Percentiles rank a stretch among this genome's conserved stretches.
phyloP scores from a whole-genome alignment of 768 basidiomycete genomes.

The Inosperma sp. region DNA sequence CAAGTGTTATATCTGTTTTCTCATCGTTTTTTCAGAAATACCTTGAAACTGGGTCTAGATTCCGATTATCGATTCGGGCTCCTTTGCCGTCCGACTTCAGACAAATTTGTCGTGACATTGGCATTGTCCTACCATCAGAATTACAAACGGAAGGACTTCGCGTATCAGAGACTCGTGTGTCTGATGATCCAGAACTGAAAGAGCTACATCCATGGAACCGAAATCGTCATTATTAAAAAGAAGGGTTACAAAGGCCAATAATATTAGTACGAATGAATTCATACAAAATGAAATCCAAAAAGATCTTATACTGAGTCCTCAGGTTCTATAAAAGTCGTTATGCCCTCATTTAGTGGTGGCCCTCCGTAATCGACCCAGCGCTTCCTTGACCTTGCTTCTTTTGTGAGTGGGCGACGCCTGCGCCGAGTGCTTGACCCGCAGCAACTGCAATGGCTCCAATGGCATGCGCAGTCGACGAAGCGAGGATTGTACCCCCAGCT shows the following conservation, averaged over 20 bases:
- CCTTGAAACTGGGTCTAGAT: conserved; percentile 42
- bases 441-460: conserved; percentile 77
- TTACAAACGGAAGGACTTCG: neutral
- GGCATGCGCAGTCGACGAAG: conserved; percentile 70
- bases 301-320: neutral
- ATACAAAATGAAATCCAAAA: neutral
- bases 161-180: conserved; percentile 1
- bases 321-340: neutral
- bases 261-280: neutral
- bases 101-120: conserved; percentile 43
- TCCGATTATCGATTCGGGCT: conserved; percentile 50
- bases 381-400: conserved; percentile 18
- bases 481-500: conserved; percentile 68
- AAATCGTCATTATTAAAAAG: neutral
- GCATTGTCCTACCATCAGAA: conserved; percentile 34
- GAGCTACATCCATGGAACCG: neutral
- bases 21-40: conserved; percentile 41
- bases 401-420: conserved; percentile 31
- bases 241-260: neutral
- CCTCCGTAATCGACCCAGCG: conserved; percentile 7
- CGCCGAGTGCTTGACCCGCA: conserved; percentile 48
- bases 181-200: neutral
- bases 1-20: neutral
- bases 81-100: conserved; percentile 57
- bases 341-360: too few species aligned